Conservation (phyloP, 2,329 filamentous ascomycete species). For the Apiospora kogelbergensis region DNA sequence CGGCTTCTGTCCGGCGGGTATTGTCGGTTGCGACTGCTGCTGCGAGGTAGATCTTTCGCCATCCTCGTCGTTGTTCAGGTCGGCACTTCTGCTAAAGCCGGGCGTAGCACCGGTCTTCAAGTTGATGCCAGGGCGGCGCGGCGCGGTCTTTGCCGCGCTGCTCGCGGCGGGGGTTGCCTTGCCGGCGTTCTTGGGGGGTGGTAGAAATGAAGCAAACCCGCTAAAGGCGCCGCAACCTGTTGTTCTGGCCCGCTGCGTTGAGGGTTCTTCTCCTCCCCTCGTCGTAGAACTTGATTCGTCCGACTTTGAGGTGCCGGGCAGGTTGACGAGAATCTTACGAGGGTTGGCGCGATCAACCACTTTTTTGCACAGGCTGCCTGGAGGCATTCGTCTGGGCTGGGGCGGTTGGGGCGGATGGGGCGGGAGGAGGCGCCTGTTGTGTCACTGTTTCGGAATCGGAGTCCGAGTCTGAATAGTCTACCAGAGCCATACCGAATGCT, state of each 20-base stretch:
- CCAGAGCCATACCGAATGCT: constrained; percentile 63
- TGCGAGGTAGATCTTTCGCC: constrained; percentile 29
- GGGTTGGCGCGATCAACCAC: constrained; percentile 79
- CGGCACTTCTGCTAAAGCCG: constrained; percentile 68
- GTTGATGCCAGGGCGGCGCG: constrained; percentile 58
- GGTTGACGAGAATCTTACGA: constrained; percentile 79
- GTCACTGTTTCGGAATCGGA: constrained; percentile 60
- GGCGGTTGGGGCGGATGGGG: constrained; percentile 9
- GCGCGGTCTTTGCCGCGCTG: constrained; percentile 34
- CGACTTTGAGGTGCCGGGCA: constrained; percentile 56
- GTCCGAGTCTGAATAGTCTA: constrained; percentile 81
- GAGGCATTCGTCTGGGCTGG: constrained; percentile 28
- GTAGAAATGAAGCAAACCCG: constrained; percentile 84
- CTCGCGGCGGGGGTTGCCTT: constrained; percentile 20
- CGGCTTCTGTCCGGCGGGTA: constrained; percentile 56
- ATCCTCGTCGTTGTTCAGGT: constrained; percentile 23
- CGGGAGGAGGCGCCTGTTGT: constrained; percentile 47
- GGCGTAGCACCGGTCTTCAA: constrained; percentile 82
- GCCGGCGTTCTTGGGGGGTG: constrained; percentile 70
- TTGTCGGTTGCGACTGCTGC: constrained; percentile 47
- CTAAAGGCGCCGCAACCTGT: constrained; percentile 59
- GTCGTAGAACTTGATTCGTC: constrained; percentile 28
- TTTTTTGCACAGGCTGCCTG: constrained; percentile 73
- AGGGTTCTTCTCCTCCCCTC: constrained; percentile 48
- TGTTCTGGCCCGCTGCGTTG: constrained; percentile 69